Conservation (phyloP, 2,329 filamentous ascomycete genomes). For the Drechslerella dactyloides region DNA sequence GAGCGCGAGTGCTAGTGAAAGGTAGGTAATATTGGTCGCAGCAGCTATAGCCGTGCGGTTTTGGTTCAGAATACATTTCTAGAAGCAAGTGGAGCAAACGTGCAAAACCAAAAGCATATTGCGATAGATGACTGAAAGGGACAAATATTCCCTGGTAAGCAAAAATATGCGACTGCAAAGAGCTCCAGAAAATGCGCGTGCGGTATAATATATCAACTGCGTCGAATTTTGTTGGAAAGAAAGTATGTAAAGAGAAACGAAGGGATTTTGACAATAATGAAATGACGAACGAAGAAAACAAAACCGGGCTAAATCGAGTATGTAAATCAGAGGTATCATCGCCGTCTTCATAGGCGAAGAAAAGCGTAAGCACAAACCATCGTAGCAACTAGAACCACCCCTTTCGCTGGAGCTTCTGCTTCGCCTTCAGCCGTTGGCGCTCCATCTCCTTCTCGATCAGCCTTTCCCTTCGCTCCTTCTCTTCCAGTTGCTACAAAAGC, state of each 20-base stretch:
- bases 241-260: neutral
- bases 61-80: too few relatives aligned
- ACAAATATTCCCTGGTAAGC: too few relatives aligned
- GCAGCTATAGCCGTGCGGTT: too few relatives aligned
- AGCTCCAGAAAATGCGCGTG: too few relatives aligned
- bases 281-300: neutral
- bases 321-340: neutral
- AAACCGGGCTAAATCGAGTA: conserved; percentile 1
- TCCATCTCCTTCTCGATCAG: conserved; percentile 36
- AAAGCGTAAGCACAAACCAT: neutral
- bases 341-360: neutral
- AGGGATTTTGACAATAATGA: neutral
- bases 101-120: too few relatives aligned
- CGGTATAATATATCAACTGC: neutral
- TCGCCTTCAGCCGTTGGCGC: conserved; percentile 29
- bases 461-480: conserved; percentile 30
- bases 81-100: too few relatives aligned
- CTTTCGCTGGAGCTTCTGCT: conserved; percentile 40
- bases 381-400: conserved; percentile 28
- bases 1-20: too few relatives aligned
- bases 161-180: too few relatives aligned
- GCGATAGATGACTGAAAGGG: too few relatives aligned
- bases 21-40: too few relatives aligned
- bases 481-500: conserved; percentile 18
- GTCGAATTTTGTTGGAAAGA: neutral